Base-by-base conservation (phyloP, 73 alveolate species). In the Tetrahymena borealis region DNA sequence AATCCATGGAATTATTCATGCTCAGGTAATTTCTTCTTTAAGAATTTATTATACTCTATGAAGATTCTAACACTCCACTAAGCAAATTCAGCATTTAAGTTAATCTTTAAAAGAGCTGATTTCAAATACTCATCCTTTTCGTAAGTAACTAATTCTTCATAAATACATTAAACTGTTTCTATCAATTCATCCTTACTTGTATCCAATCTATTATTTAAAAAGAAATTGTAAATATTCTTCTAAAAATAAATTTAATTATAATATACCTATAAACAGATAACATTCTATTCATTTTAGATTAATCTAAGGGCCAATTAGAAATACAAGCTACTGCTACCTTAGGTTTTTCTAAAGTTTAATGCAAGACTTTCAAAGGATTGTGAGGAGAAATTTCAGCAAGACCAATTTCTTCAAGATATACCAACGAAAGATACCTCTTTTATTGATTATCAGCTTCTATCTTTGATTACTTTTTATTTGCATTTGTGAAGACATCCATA, bases 251-350 rank as follows among this genome's bases (percentile, higher is more conserved):
- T 40, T 5, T 12, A 10, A 42, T 12, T 2, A 42, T 12, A 1
- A 20, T 18, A 24, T 60, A 60, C 85, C 85, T 60, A 9, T 60
- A 60, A 60, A n/a, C 85, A 24, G 85, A 32, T 18, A 60, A 35
- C 85, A 60, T 60, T 60, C 97, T 93, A 92, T 95, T 95, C 97
- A 95, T 95, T 92, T 95, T 95, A 32, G 97, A 94, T 43, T 94
- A 93, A 91, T 95, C 97, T 11, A 95, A 78, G 90, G 91, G 93
- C 97, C 97, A 95, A 92, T 95, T 95, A 31, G 97, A 95, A 90
- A 95, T 95, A 18, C 97, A 95, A 20, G 94, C 97, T 79, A 95
- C 93, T 1, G 97, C 31, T 39, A 95, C 79, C 91, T 92, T 92
- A 90, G 91, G 92, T 39, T 95, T 91, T 78, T 93, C 97, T 7